A percentile compares a stretch with the other conserved stretches of the same genome.
Evolutionary conservation across 1,284 basidiomycete genomes (phyloP).

Genomic region (Garcileccinum viscosum): DNA sequence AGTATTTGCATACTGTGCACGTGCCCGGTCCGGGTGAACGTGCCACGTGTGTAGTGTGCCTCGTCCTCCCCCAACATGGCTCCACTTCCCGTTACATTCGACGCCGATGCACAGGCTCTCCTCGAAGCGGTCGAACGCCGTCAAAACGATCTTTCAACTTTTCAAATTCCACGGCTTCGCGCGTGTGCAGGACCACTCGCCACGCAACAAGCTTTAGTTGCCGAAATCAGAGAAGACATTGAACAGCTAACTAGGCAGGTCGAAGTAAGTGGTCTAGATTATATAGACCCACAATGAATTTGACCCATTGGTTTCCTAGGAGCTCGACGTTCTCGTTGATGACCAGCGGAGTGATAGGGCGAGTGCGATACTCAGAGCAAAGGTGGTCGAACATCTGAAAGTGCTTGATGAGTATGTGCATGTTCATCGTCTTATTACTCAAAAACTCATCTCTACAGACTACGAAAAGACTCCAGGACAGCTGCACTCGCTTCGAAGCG

Average conservation of each 20-base stretch:
- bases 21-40: not conserved
- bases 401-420: constrained; percentile 56
- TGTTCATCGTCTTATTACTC: not conserved
- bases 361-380: constrained; percentile 54
- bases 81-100: constrained; percentile 60
- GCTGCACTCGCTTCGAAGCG: constrained; percentile 76
- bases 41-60: not conserved
- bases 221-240: constrained; percentile 79
- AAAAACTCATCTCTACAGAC: constrained; percentile 46
- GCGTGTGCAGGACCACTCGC: constrained; percentile 69
- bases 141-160: constrained; percentile 66
- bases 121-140: constrained; percentile 62
- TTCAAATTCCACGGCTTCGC: constrained; percentile 77
- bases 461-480: constrained; percentile 65
- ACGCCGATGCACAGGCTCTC: constrained; percentile 54
- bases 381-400: constrained; percentile 56
- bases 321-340: constrained; percentile 67
- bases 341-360: constrained; percentile 67
- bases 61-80: constrained; percentile 52
- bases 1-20: not conserved
- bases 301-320: constrained; percentile 46
- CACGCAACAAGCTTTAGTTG: constrained; percentile 73
- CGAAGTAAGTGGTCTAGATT: constrained; percentile 58
- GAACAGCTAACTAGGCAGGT: constrained; percentile 66
- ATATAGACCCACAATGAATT: not conserved